Percentiles rank a stretch among this genome's conserved stretches.
Evolutionary conservation across 2,329 filamentous ascomycete species (phyloP).

Genomic region (Stachybotrys chlorohalonatus): DNA sequence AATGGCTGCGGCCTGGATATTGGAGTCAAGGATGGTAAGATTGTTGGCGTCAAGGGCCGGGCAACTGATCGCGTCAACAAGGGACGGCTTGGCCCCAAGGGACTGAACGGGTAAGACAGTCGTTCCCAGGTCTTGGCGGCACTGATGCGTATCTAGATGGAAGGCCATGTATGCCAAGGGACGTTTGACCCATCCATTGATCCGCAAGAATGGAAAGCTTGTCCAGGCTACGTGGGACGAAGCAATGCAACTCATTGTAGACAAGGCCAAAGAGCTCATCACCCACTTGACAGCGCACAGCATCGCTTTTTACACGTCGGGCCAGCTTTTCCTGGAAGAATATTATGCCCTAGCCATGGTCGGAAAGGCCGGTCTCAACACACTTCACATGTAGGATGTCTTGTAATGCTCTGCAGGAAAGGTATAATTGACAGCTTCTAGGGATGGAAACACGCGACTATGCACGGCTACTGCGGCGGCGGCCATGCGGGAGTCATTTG

Average conservation of each 20-base stretch:
- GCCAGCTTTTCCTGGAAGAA: constrained; percentile 27
- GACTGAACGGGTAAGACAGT: constrained; percentile 17
- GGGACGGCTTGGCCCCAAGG: constrained; percentile 24
- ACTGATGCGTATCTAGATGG: constrained; percentile 6
- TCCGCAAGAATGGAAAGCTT: constrained; percentile 22
- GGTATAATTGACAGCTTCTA: constrained; percentile 3
- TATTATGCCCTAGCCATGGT: constrained; percentile 28
- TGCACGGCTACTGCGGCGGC: constrained; percentile 28
- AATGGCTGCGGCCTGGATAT: constrained; percentile 26
- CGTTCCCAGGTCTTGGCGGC: neutral
- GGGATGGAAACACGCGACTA: constrained; percentile 28
- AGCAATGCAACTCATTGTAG: constrained; percentile 24
- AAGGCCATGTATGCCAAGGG: constrained; percentile 18
- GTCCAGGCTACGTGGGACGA: constrained; percentile 26
- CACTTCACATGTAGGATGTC: constrained; percentile 22
- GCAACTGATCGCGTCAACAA: constrained; percentile 22
- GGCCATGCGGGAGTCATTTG: constrained; percentile 27
- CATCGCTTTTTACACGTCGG: constrained; percentile 27
- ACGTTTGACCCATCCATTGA: constrained; percentile 20
- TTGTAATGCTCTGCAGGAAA: too few species aligned
- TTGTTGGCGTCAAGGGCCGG: constrained; percentile 25
- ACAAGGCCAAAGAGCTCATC: constrained; percentile 7
- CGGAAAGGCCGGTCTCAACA: constrained; percentile 26
- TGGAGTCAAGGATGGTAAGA: constrained; percentile 22
- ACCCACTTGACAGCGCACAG: constrained; percentile 22